Base-by-base conservation (phyloP, 1,139 yeast species). In the Blastobotrys persicus region DNA sequence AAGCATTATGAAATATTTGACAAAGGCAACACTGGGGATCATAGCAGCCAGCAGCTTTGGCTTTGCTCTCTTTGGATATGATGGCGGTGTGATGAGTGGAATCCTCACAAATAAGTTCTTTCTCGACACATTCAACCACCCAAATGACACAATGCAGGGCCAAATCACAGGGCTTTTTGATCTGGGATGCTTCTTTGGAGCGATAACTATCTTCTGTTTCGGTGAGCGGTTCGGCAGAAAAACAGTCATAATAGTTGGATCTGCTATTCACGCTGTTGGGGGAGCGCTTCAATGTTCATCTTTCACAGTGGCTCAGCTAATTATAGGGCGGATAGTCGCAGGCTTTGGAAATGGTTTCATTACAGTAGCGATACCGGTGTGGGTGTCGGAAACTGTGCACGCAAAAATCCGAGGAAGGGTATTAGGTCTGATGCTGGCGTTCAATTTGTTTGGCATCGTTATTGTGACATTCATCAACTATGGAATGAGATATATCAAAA, bases 221-320 rank as follows among this genome's bases (percentile, higher is more conserved):
- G 42, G 37, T 13, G 45, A 48, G 17, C 26, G 31, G 18, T 19
- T 28, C n/a, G 48, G 51, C 31, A 41, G 51, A 5, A 40, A 31
- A 11, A 13, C 16, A 2, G 13, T 45, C 17, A 31, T 46, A 13
- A 7, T 46, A 16, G 17, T 46, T 12, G 40, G 47, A 7, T 26
- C 42, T 11, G 23, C 42, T 13, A 43, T 51, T 18, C 52, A 42
- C 41, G 33, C 42, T 13, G 32, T 49, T 31, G 55, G 55, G 5
- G 55, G 53, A 12, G 20, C 80, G 42, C 72, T 89, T 56, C 98
- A 91, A 69, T 79, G 91, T 51, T 85, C 83, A 17, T 80, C 96
- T 2, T 77, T 78, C 49, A 74, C 82, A 2, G 83, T 88, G 48
- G 85, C 83, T 28, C 89, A 83, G 57, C 79, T 86, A 52, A 79